Evolutionary conservation across 2,329 filamentous ascomycete species (phyloP), one percentile per base, ranked within the genome.

Genomic region (Penicillium thymicola): DNA sequence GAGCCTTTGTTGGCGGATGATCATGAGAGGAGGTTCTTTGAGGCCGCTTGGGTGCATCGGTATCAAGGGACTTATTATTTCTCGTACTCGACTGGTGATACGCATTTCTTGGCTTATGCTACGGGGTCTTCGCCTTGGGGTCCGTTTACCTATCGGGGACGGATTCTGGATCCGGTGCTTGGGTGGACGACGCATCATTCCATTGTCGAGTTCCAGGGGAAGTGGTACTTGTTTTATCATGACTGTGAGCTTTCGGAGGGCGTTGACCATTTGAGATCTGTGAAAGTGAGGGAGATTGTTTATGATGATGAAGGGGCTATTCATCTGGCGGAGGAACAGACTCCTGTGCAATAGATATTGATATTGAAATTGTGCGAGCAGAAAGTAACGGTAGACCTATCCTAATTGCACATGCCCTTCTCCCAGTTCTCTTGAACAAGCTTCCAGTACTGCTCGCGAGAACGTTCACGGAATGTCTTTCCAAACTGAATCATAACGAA

Each of bases 121-220:
- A 84, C 81, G 2, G 82, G 86, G 0, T 77, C 83, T 5, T 85
- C 74, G 55, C 89, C 89, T 0, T 74, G 84, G 11, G 89, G 89
- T 0, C 89, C 89, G 0, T 92, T 92, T 65, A 88, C 84, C 1
- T 92, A 90, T 60, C 81, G 79, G 0, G 89, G 89, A 0, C 76
- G 84, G 45, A 87, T 92, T 53, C 71, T 92, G 47, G 88, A 91
- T 77, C 89, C 89, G 0, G 89, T 92, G 5, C 72, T 89, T 27
- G 89, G 89, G 1, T 92, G 89, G 89, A 92, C 89, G 42, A 92
- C 89, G 53, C 89, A 92, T 74, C 89, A 92, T 71, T 89, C 85
- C 3, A 87, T 92, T 63, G 87, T 87, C 10, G 87, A 91, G 77
- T 90, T 89, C 67, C 71, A 84, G 72, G 86, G 82, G 4, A 82